Conservation (phyloP, 2,329 filamentous ascomycete species). For the Fusarium continuum region DNA sequence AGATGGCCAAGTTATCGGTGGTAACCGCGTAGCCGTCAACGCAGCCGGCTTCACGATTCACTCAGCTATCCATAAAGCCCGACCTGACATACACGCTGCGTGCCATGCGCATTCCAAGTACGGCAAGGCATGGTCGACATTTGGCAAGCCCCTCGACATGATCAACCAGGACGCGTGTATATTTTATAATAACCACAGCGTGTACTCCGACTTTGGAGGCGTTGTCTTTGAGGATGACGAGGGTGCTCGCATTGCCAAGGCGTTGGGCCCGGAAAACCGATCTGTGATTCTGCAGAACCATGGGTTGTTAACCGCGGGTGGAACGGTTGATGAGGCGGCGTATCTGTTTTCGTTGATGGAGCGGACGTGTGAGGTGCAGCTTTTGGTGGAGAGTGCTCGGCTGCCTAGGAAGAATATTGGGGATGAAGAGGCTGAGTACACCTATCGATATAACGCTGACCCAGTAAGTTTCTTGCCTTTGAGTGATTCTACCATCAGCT, state of each 20-base stretch:
- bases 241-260: constrained; percentile 64
- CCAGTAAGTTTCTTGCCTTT: constrained; percentile 30
- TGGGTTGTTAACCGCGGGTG: constrained; percentile 69
- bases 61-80: constrained; percentile 65
- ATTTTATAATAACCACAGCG: constrained; percentile 65
- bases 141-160: constrained; percentile 67
- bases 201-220: constrained; percentile 69
- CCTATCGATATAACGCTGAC: constrained; percentile 47
- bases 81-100: constrained; percentile 67
- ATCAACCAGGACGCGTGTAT: constrained; percentile 67
- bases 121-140: constrained; percentile 70
- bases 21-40: constrained; percentile 65
- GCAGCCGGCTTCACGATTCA: constrained; percentile 71
- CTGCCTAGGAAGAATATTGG: constrained; percentile 44
- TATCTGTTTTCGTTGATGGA: constrained; percentile 62
- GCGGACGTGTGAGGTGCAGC: constrained; percentile 47
- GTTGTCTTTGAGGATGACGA: constrained; percentile 70
- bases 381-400: constrained; percentile 45
- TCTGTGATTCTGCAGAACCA: constrained; percentile 71
- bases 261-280: constrained; percentile 62
- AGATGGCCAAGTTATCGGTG: constrained; percentile 66
- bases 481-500: accelerated
- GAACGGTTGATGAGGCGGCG: constrained; percentile 73
- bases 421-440: constrained; percentile 53
- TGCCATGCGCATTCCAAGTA: constrained; percentile 68